Conservation (phyloP, 108 stramenopile genomes). For the Nitzschia palea region DNA sequence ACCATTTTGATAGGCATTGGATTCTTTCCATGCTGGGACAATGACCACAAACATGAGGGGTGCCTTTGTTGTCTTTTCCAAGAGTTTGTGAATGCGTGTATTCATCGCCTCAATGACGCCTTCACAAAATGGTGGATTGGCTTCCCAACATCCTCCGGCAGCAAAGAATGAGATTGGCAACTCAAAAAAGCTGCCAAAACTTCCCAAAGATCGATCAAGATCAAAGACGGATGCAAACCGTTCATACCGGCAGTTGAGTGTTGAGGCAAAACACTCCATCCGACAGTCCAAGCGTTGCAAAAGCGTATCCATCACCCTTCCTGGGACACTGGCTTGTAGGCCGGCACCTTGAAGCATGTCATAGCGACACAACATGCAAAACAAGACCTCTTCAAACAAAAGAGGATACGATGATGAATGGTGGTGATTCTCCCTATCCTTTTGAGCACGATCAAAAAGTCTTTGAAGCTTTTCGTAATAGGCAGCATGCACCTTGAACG, state of each 20-base stretch:
- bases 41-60: slow-evolving; percentile 88
- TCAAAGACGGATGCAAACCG: slow-evolving; percentile 72
- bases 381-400: slow-evolving; percentile 43
- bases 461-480: slow-evolving; percentile 64
- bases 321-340: slow-evolving; percentile 78
- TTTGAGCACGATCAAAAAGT: slow-evolving; percentile 39
- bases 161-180: slow-evolving; percentile 31
- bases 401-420: slow-evolving; percentile 22
- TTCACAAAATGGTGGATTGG: slow-evolving; percentile 91
- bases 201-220: slow-evolving; percentile 78
- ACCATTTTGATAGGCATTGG: slow-evolving; percentile 69
- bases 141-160: slow-evolving; percentile 68
- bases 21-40: slow-evolving; percentile 88
- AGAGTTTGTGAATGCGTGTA: slow-evolving; percentile 49
- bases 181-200: slow-evolving; percentile 79
- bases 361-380: slow-evolving; percentile 66
- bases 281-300: slow-evolving; percentile 56
- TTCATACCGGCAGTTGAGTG: slow-evolving; percentile 85
- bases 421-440: too few relatives aligned
- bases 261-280: slow-evolving; percentile 91
- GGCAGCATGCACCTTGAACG: slow-evolving; percentile 53
- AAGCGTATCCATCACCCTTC: slow-evolving; percentile 74
- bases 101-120: slow-evolving; percentile 69
- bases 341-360: slow-evolving; percentile 87
- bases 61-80: slow-evolving; percentile 11